Evolutionary conservation across 495 filamentous ascomycete genomes (phyloP).

Genomic region (Saxophila tyrrhenica): DNA sequence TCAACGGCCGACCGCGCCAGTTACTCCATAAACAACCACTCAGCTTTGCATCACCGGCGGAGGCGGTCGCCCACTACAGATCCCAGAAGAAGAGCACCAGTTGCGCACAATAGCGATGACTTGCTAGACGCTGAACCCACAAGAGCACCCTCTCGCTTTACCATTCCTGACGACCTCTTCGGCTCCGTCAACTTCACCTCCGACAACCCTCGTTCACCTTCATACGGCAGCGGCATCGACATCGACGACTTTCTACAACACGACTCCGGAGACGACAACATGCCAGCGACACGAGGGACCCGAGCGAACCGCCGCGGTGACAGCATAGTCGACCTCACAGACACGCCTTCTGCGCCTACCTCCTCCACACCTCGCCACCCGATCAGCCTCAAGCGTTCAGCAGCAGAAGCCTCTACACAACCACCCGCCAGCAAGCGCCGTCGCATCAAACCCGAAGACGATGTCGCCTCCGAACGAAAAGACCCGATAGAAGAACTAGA

Average conservation of each 20-base stretch:
- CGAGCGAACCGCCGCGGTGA: not conserved
- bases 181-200: not conserved
- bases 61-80: not conserved
- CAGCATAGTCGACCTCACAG: constrained; percentile 5
- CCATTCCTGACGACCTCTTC: not conserved
- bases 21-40: not conserved
- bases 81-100: not conserved
- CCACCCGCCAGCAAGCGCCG: constrained; percentile 8
- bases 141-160: not conserved
- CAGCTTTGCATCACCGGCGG: not conserved
- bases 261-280: not conserved
- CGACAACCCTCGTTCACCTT: not conserved
- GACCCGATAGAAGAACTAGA: constrained; percentile 46
- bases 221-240: not conserved
- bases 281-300: constrained; percentile 1
- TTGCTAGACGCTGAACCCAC: not conserved
- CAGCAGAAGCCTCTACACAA: not conserved
- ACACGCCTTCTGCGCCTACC: not conserved
- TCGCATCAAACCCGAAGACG: constrained; percentile 9
- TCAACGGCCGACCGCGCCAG: not conserved
- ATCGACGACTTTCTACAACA: not conserved
- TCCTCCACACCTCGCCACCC: not conserved
- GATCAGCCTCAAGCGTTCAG: constrained; percentile 4
- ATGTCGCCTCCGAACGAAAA: not conserved
- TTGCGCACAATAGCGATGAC: not conserved